Base-by-base conservation (phyloP, 306 rosid genomes). In the Astragalus glycyphyllos region DNA sequence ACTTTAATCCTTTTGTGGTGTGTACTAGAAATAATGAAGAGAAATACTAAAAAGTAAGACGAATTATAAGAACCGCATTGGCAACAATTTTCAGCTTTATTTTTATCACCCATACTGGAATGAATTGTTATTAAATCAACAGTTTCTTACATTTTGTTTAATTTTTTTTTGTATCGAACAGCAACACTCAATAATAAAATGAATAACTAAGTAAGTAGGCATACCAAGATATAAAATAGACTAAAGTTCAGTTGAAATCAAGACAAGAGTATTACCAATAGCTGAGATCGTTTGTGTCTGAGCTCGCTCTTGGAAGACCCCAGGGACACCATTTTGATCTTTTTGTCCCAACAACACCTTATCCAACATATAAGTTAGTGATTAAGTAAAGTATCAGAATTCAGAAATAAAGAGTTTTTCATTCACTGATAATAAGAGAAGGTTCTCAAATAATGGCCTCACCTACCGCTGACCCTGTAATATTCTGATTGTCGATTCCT, bases 391-490 rank as follows among this genome's bases (percentile, higher is more conserved):
- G 38, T 34, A 10, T 8, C 12, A 31, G 12, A 9, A 4, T 9
- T 9, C 4, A 40, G 14, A 51, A 40, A 15, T 4, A 2, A 32
- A 40, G 42, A 58, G 68, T 5, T 10, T 55, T 15, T 64, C 10
- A 53, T 71, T 9, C 50, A 11, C 35, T 34, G 34, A 69, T 13
- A 32, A 55, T 16, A 5, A 11, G 15, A 70, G 15, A 1, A 72
- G 45, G 61, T 42, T 41, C 10, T 10, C n/a, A 41, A 73, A 77
- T 8, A 60, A 12, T 10, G 74, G 15, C 41, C 41, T 69, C 29
- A 82, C 86, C 86, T 49, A 45, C 69, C 34, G 6, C 6, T 4
- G 81, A 37, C 5, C 38, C 23, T 31, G 57, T 29, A 48, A 72
- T 40, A 57, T 57, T 49, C 11, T 64, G 84, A 51, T 31, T 59